Evolutionary conservation across 768 basidiomycete genomes (phyloP), one percentile per base, ranked within the genome.

Genomic region (Mycena albidolilacea): DNA sequence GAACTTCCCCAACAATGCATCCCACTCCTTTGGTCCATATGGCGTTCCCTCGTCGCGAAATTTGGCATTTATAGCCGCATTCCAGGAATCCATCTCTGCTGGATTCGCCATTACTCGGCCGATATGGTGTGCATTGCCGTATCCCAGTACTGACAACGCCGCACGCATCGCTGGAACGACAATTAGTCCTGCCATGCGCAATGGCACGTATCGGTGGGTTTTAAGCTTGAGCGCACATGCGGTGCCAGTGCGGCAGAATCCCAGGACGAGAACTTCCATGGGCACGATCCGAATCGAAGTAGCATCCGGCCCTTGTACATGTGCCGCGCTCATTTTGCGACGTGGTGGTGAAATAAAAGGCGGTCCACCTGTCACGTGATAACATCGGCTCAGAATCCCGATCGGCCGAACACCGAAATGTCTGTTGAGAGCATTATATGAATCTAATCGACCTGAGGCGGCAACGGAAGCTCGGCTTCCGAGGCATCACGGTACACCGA

Each of bases 161-260:
- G 71, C 66, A 11, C 74, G 70, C 71, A 75, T 72, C 11, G 74
- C 74, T 75, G 41, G 19, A 61, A 12, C n/a, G 39, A 8, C 23
- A 57, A 7, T 37, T 7, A 11, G 11, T 17, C 9, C 30, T 30
- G 30, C 30, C 3, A 30, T 30, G 30, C 30, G 30, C 30, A 30
- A 30, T 30, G 30, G 30, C 30, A 30, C 30, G 30, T 30, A 30
- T 30, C 30, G 30, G 30, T 44, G n/a, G 38, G 21, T 1, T 19
- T 44, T 35, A 55, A 46, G 44, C 12, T 46, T 14, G 12, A 19
- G n/a, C 52, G 14, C 41, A 71, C 73, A 71, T 4, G 73, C 73
- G 8, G 73, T 74, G 0, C 73, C 73, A 0, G 69, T 71, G n/a
- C 73, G 64, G n/a, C 73, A 74, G 50, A 74, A 74, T 23, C 69